Base-by-base conservation (phyloP, 176 grass and related monocot species). In the Carex pumila region DNA sequence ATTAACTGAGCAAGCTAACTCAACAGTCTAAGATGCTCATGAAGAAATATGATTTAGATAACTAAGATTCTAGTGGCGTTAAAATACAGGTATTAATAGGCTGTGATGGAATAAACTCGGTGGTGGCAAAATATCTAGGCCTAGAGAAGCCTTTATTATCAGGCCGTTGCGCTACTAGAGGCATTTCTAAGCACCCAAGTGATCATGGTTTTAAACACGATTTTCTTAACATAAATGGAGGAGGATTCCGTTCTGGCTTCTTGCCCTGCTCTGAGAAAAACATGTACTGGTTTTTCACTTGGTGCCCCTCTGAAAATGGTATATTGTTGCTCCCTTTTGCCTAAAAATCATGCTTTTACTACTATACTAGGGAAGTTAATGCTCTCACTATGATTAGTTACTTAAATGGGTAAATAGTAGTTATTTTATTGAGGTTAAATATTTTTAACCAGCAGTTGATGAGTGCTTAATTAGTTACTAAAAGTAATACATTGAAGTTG, bases 251-350 rank as follows among this genome's bases (percentile, higher is more conserved):
- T 12, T 10, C 13, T 1, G 92, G 92, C 10, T 47, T 89, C 4
- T 0, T 93, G 0, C 92, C 92, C 18, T 91, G 87, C 63, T 89
- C 79, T 43, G 85, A 88, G 0, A 71, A 22, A 56, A 90, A 36
- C 4, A 10, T 93, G 5, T 98, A 91, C 71, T 95, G 95, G 95
- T 98, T 93, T 87, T 95, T 81, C 91, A 93, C 89, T 12, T 95
- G 92, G 89, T 56, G 83, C 32, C 73, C 89, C 37, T 86, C 89
- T 13, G 30, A 65, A 10, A 49, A 29, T 76, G 71, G 83, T 74
- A 74, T 15, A 77, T 45, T 66, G 7, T 30, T 64, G 43, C 3
- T 29, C 54, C 21, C 21, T 76, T 21, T 73, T 22, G 11, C n/a
- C 25, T 50, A 12, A 25, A 68, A 73, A 73, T 73, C n/a, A 13